Base-by-base conservation (phyloP, 2,329 filamentous ascomycete species). In the Pseudogymnoascus sp. region DNA sequence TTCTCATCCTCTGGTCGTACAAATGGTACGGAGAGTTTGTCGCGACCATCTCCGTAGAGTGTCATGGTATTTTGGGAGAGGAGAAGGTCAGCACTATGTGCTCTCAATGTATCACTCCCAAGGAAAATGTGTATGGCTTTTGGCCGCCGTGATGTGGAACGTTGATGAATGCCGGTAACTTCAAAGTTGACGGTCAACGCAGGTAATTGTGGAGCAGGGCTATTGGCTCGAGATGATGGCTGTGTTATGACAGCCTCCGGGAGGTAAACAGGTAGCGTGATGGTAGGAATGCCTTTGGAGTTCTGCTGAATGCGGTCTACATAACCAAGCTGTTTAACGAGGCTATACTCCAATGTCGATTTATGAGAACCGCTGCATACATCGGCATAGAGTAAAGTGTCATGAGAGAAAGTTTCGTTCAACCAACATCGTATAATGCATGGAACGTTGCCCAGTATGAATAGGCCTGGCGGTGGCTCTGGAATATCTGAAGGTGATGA, bases 401-500 rank as follows among this genome's bases (percentile, higher is more conserved):
- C 86, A 70, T 96, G 92, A 12, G 91, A 92, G 74, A 95, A 97
- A 68, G 90, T 86, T 34, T 86, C 88, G 23, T 89, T 92, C 66
- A 97, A 79, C 92, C 94, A 97, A 76, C 94, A 99, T 63, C 94
- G 87, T 61, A 97, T 89, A 65, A 99, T 96, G 28, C 91, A 90
- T 5, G 94, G 94, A 5, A 95, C 91, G 5, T 92, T 88, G 10
- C 92, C 91, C 13, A 96, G 78, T 58, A 95, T 82, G 70, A 91
- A 90, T 61, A 96, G 79, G 7, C 90, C 90, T 34, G 91, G 90
- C 15, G 92, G 89, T 39, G 92, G 88, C 39, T 82, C 84, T 23
- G 86, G 85, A 23, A 86, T 83, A 59, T 89, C 85, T 57, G 88
- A 73, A 9, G 89, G 85, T 30, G 88, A 89, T 61, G 85, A 83